A percentile compares a stretch with the other conserved stretches of the same genome.
Conservation (phyloP, 2,329 filamentous ascomycete species). For the Parascedosporium putredinis region DNA sequence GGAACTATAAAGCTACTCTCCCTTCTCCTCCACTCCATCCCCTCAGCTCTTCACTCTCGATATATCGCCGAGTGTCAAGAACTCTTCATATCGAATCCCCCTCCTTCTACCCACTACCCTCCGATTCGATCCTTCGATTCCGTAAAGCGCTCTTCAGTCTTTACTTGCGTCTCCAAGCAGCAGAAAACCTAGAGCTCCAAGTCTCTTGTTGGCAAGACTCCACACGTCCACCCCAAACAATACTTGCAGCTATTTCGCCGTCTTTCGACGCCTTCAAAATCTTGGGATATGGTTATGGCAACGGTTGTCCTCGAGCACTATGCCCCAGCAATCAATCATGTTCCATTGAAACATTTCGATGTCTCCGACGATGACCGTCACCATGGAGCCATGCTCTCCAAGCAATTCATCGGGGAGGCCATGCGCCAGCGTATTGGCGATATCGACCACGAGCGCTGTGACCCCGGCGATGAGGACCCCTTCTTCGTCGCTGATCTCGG, state of each 20-base stretch:
- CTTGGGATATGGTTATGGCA: conserved; percentile 56
- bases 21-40: background rate
- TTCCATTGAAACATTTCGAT: conserved; percentile 34
- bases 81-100: background rate
- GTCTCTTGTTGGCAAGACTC: background rate
- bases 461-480: conserved; percentile 87
- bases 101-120: too few species aligned
- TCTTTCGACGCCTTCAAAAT: conserved; percentile 10
- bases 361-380: conserved; percentile 27
- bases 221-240: background rate
- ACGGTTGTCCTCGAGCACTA: conserved; percentile 46
- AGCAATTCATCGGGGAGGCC: conserved; percentile 76
- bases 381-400: conserved; percentile 40
- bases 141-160: conserved; percentile 10
- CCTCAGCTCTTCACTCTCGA: too few species aligned
- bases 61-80: background rate
- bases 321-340: conserved; percentile 38
- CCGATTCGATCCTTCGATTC: too few species aligned
- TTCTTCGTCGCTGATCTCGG: conserved; percentile 98
- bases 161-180: background rate
- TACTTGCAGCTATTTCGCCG: conserved; percentile 13
- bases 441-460: conserved; percentile 80
- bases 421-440: conserved; percentile 74
- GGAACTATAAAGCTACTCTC: background rate
- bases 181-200: conserved; percentile 1